These are phyloP conservation scores for Physcia stellaris DNA, from an alignment of 495 filamentous ascomycete genomes.

Conservation along the genomic window DNA sequence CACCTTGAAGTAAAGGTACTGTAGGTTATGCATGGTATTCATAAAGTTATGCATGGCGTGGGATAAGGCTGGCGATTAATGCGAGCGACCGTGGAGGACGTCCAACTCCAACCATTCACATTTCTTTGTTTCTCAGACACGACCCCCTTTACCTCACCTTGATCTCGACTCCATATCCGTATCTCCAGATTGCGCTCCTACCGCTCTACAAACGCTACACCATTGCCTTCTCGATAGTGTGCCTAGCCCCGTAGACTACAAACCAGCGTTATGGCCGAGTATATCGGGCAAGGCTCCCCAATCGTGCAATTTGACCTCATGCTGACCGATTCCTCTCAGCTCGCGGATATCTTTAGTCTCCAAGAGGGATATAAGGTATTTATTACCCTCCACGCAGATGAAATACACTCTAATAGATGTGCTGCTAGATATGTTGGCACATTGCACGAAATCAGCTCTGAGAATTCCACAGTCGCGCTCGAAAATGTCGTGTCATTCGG, in stretches of 20 bases:
- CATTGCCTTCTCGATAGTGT: no score
- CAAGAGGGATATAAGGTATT: conserved; percentile 89
- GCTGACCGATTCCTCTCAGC: conserved; percentile 28
- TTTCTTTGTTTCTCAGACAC: no score
- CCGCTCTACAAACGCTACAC: background rate
- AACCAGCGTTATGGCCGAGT: conserved; percentile 56
- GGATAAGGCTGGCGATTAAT: no score
- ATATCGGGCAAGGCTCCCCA: conserved; percentile 37
- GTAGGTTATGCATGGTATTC: no score
- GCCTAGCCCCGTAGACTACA: background rate
- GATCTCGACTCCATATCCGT: background rate
- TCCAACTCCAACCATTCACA: no score
- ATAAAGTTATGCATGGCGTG: no score
- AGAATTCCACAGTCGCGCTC: conserved; percentile 87
- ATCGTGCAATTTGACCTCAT: conserved; percentile 8
- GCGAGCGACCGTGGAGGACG: no score
- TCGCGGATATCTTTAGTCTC: conserved; percentile 83
- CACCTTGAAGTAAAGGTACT: no score
- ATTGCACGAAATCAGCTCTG: conserved; percentile 95
- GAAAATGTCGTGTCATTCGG: conserved; percentile 89
- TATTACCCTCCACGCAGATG: conserved; percentile 4
- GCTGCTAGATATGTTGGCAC: conserved; percentile 74
- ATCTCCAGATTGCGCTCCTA: background rate
- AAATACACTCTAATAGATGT: conserved; percentile 18
- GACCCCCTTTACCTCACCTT: conserved; percentile 1